A percentile compares a stretch with the other conserved stretches of the same genome.
These are phyloP conservation scores for Kwoniella sp. DNA, from an alignment of 768 basidiomycete species.

Conservation along the genomic window DNA sequence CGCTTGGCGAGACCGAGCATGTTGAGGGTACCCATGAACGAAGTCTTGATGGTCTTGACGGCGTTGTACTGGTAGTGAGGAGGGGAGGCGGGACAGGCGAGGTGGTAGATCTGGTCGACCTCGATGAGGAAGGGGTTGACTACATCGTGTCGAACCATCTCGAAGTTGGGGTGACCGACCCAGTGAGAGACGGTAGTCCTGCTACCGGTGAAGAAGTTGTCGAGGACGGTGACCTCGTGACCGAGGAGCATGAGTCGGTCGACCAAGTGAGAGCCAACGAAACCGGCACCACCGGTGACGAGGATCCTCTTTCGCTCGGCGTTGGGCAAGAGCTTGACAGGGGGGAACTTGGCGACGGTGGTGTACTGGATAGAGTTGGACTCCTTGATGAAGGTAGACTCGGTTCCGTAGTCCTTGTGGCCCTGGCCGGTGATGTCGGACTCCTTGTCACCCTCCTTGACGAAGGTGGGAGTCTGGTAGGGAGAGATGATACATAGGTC, in stretches of 20 bases:
- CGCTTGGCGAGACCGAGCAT: constrained; percentile 98
- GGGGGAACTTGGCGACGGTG: constrained; percentile 86
- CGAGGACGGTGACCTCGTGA: constrained; percentile 93
- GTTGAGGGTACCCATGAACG: constrained; percentile 96
- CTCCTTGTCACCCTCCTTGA: constrained; percentile 42
- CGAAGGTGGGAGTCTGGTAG: constrained; percentile 45
- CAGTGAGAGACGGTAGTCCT: constrained; percentile 74
- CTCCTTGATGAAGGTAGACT: constrained; percentile 81
- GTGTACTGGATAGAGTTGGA: constrained; percentile 85
- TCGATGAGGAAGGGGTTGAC: constrained; percentile 98
- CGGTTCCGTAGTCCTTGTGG: constrained; percentile 66
- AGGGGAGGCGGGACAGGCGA: constrained; percentile 96
- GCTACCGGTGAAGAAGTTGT: constrained; percentile 98
- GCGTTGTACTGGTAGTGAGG: constrained; percentile 98
- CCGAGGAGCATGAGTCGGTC: constrained; percentile 97
- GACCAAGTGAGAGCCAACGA: constrained; percentile 95
- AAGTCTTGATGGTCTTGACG: constrained; percentile 97
- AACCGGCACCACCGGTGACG: constrained; percentile 97
- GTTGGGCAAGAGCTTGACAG: constrained; percentile 82
- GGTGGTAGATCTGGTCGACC: constrained; percentile 98
- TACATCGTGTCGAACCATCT: constrained; percentile 95
- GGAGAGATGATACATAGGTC: constrained; percentile 4
- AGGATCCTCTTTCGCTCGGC: constrained; percentile 81
- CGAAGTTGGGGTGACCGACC: constrained; percentile 94
- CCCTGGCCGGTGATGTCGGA: constrained; percentile 29